Evolutionary conservation across 1,284 basidiomycete species (phyloP), one percentile per base, ranked within the genome.

Genomic region (Ceratobasidium sp.): DNA sequence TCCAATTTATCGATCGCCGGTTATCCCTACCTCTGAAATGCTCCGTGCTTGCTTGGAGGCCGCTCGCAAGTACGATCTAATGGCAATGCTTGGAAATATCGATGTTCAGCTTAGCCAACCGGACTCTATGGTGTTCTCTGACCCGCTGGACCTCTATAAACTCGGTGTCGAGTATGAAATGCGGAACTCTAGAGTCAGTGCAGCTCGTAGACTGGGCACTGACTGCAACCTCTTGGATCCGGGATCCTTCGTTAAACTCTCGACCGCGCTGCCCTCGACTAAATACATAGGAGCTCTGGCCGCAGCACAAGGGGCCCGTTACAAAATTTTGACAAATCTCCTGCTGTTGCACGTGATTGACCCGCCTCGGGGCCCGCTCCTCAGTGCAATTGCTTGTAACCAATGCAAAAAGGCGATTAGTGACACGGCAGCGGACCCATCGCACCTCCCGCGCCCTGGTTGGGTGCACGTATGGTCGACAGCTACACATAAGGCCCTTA

Each of bases 1-100:
- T 42, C 68, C 68, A n/a, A n/a, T n/a, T n/a, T n/a, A n/a, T n/a
- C n/a, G n/a, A n/a, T n/a, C n/a, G n/a, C n/a, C n/a, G n/a, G n/a
- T n/a, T n/a, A n/a, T n/a, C n/a, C n/a, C n/a, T n/a, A n/a, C n/a
- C n/a, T n/a, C n/a, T n/a, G n/a, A n/a, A n/a, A n/a, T n/a, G n/a
- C n/a, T n/a, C n/a, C n/a, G n/a, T n/a, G n/a, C n/a, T n/a, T n/a
- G n/a, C n/a, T n/a, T n/a, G n/a, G n/a, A n/a, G n/a, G n/a, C 59
- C n/a, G 42, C 73, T 48, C 73, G 52, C n/a, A 76, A 76, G 28
- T 76, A 57, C 33, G 64, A 76, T 52, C 33, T 76, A 20, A 52
- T 54, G n/a, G 56, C 26, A 10, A 65, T 75, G 44, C 26, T 44
- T 17, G 46, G 48, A 50, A 65, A 50, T 7, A 52, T 76, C 40